A percentile compares a stretch with the other conserved stretches of the same genome.
Evolutionary conservation across 75 land plant genomes (phyloP).

Genomic region (Ceratopteris richardii): DNA sequence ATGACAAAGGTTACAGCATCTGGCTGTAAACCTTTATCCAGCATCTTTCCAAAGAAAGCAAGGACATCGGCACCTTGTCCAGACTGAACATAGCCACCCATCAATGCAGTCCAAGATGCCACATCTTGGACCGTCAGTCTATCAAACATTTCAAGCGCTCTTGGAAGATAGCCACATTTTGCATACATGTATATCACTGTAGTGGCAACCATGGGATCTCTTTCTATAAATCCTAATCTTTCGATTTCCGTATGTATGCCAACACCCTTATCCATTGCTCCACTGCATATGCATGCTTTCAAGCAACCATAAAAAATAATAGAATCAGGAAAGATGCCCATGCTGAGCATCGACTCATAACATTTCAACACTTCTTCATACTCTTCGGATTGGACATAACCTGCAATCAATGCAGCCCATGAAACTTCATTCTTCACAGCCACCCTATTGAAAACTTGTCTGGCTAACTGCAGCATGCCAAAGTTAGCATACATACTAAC

Average conservation of each 20-base stretch:
- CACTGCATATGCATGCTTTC: not conserved
- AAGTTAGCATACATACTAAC: slow-evolving; percentile 34
- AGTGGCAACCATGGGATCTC: not conserved
- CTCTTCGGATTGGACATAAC: not conserved
- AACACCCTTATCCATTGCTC: not conserved
- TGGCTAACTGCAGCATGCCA: slow-evolving; percentile 18
- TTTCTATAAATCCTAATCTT: not conserved
- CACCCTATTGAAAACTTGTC: slow-evolving; percentile 17
- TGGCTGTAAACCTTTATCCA: slow-evolving; percentile 14
- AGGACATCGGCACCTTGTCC: slow-evolving; percentile 16
- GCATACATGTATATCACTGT: slow-evolving; percentile 5
- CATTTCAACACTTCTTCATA: not conserved
- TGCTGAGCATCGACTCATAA: not conserved
- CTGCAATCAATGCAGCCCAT: slow-evolving; percentile 34
- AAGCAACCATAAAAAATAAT: not conserved
- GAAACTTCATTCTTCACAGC: slow-evolving; percentile 22
- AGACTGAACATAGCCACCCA: slow-evolving; percentile 17
- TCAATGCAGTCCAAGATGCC: slow-evolving; percentile 13
- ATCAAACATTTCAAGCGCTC: slow-evolving; percentile 15
- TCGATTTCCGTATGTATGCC: not conserved
- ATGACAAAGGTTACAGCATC: slow-evolving; percentile 17
- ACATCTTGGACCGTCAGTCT: slow-evolving; percentile 8
- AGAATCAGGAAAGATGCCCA: not conserved
- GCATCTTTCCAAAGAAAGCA: slow-evolving; percentile 13
- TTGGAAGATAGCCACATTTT: slow-evolving; percentile 5